Percentiles rank a stretch among this genome's conserved stretches.
These are phyloP conservation scores for Mytilinidion resinicola DNA, from an alignment of 495 filamentous ascomycete genomes.

Conservation along the genomic window DNA sequence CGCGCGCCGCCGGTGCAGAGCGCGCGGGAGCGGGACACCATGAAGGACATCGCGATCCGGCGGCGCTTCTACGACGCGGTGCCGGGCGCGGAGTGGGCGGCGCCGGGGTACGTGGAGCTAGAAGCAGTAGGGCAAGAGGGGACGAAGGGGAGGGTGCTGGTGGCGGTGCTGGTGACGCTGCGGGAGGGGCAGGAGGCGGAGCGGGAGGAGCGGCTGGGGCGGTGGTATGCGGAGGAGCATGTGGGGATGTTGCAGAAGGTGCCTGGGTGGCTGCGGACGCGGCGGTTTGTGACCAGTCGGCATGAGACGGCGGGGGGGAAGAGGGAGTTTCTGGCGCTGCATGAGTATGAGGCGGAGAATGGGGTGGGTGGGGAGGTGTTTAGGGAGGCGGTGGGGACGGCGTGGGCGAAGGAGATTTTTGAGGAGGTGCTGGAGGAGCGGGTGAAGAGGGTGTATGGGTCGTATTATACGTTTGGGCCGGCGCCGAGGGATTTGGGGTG, in stretches of 20 bases:
- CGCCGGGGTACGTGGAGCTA: conserved; percentile 45
- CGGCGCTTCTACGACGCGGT: conserved; percentile 63
- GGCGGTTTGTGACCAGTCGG: conserved; percentile 55
- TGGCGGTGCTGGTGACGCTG: conserved; percentile 55
- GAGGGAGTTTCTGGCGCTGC: conserved; percentile 55
- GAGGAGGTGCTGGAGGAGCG: conserved; percentile 49
- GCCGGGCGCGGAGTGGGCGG: conserved; percentile 43
- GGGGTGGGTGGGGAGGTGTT: conserved; percentile 58
- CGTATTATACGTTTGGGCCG: conserved; percentile 73
- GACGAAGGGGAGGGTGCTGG: conserved; percentile 53
- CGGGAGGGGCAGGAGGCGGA: conserved; percentile 44
- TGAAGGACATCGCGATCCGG: conserved; percentile 66
- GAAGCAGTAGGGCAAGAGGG: conserved; percentile 57
- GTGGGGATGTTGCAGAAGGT: conserved; percentile 62
- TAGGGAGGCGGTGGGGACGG: conserved; percentile 53
- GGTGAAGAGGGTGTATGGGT: conserved; percentile 52
- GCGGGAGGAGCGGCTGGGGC: conserved; percentile 51
- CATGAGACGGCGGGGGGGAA: conserved; percentile 45
- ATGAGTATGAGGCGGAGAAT: conserved; percentile 63
- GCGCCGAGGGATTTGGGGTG: conserved; percentile 60
- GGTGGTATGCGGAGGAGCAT: conserved; percentile 70
- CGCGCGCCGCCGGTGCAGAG: conserved; percentile 59
- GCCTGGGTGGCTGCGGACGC: conserved; percentile 67
- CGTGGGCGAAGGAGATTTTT: conserved; percentile 51
- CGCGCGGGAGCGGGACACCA: conserved; percentile 65